Percentiles rank a stretch among this genome's conserved stretches.
phyloP scores from a whole-genome alignment of 2,329 filamentous ascomycete species.

The Talaromyces atroroseus region DNA sequence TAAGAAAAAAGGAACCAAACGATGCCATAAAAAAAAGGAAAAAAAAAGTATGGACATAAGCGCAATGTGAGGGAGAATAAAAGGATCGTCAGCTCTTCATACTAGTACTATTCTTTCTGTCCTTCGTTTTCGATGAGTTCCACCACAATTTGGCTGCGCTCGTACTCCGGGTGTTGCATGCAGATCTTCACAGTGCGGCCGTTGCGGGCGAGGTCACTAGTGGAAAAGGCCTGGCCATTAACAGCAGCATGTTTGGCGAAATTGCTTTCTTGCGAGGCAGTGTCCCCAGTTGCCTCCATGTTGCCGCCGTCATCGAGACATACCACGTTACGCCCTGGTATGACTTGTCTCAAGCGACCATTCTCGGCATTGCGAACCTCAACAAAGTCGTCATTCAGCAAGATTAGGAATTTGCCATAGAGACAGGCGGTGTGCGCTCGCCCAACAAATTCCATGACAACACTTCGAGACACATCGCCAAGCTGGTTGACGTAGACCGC shows the following conservation, averaged over 20 bases:
- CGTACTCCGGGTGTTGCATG: conserved; percentile 87
- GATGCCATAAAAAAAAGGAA: not conserved
- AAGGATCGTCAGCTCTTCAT: not conserved
- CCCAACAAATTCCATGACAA: conserved; percentile 99
- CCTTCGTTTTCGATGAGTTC: conserved; percentile 92
- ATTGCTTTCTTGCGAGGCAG: conserved; percentile 9
- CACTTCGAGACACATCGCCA: conserved; percentile 85
- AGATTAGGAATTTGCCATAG: conserved; percentile 82
- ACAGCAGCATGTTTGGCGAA: conserved; percentile 28
- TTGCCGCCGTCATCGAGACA: conserved; percentile 74
- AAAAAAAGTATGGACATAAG: not conserved
- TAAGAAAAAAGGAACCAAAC: too few relatives aligned
- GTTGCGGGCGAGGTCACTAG: conserved; percentile 28
- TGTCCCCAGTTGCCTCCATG: conserved; percentile 12
- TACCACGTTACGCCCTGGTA: conserved; percentile 82
- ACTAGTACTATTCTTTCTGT: conserved; percentile 49
- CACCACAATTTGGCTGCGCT: conserved; percentile 79
- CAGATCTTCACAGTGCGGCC: conserved; percentile 83
- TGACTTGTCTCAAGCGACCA: conserved; percentile 86
- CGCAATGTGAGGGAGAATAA: not conserved
- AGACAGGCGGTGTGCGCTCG: conserved; percentile 81
- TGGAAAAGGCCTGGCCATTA: conserved; percentile 17
- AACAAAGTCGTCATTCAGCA: conserved; percentile 95
- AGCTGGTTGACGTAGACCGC: conserved; percentile 98
- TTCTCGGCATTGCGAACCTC: conserved; percentile 97